phyloP scores from a whole-genome alignment of 371 early-diverging fungal species.

The Mortierella sp. region DNA sequence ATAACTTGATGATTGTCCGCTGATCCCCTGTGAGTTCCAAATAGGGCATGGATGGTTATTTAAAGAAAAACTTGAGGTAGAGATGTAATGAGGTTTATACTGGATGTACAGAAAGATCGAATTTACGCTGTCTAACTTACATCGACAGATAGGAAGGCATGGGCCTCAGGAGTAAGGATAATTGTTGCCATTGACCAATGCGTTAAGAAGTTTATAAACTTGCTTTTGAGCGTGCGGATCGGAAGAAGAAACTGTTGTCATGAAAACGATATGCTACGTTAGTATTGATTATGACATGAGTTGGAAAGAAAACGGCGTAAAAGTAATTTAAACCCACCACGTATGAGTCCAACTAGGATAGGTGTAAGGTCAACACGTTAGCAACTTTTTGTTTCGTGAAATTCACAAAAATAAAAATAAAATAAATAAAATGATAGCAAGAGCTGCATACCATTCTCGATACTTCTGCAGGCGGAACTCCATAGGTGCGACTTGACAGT shows the following conservation, averaged over 20 bases:
- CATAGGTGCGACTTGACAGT: too few relatives aligned
- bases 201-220: conserved; percentile 12
- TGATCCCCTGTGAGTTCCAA: background rate
- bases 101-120: background rate
- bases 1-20: conserved; percentile 14
- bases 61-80: background rate
- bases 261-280: background rate
- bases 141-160: conserved; percentile 30
- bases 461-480: too few relatives aligned
- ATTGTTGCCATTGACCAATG: conserved; percentile 47
- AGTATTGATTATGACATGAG: background rate
- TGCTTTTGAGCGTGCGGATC: conserved; percentile 1
- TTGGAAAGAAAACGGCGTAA: background rate
- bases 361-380: background rate
- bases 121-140: conserved; percentile 7
- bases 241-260: conserved; percentile 30
- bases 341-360: conserved; percentile 23
- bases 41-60: background rate
- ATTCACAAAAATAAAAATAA: too few relatives aligned
- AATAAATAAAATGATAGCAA: too few relatives aligned
- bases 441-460: too few relatives aligned
- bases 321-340: conserved; percentile 11
- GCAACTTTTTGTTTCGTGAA: too few relatives aligned
- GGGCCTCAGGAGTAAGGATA: conserved; percentile 39
- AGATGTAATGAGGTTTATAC: background rate